A percentile compares a stretch with the other conserved stretches of the same genome.
phyloP scores from a whole-genome alignment of 139 green algal genomes.

The Diplosphaera chodatii region DNA sequence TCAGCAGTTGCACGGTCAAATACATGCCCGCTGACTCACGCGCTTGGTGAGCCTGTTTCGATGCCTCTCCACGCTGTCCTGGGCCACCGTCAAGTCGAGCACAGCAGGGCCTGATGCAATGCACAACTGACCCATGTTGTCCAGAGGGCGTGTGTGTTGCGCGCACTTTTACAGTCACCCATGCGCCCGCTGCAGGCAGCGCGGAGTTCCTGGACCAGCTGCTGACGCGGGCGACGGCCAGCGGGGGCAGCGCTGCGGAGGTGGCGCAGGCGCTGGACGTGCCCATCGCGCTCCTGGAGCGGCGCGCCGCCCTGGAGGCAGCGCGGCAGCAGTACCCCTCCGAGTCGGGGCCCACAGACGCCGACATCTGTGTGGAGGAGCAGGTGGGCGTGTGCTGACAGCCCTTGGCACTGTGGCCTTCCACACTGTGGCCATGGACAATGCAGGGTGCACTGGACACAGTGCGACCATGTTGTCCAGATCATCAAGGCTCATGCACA shows the following conservation, averaged over 20 bases:
- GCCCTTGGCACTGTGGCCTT: no score
- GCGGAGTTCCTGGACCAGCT: constrained; percentile 29
- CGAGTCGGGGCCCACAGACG: constrained; percentile 4
- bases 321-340: neutral
- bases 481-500: no score
- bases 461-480: no score
- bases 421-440: no score
- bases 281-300: constrained; percentile 75
- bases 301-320: constrained; percentile 17
- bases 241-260: neutral
- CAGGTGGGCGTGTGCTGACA: constrained; percentile 12
- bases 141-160: no score
- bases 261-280: constrained; percentile 70
- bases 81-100: no score
- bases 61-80: constrained; percentile 42
- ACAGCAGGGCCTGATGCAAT: no score
- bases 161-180: no score
- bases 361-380: constrained; percentile 18
- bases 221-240: constrained; percentile 16
- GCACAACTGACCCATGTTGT: constrained; percentile 1
- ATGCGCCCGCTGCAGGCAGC: neutral
- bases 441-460: no score
- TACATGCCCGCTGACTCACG: constrained; percentile 55
- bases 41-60: constrained; percentile 39
- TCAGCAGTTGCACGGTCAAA: constrained; percentile 69